phyloP scores from a whole-genome alignment of 1,284 basidiomycete genomes.

The Heterobasidion annosum region DNA sequence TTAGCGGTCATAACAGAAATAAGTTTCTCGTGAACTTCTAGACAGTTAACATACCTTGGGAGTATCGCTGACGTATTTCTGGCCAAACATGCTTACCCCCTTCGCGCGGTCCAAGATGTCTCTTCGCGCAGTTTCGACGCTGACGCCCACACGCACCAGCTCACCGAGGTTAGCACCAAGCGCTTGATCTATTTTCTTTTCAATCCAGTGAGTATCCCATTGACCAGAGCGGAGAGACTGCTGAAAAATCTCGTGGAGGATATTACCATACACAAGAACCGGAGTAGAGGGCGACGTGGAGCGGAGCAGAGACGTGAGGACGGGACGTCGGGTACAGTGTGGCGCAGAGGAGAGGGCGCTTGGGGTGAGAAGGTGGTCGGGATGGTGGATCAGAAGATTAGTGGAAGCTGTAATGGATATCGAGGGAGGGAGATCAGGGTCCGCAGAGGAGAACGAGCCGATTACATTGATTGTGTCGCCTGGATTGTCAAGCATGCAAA shows the following conservation, averaged over 20 bases:
- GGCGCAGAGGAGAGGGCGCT: conserved; percentile 79
- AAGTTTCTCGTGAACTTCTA: neutral
- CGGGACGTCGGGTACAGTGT: conserved; percentile 75
- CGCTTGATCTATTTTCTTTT: conserved; percentile 46
- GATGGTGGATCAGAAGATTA: conserved; percentile 77
- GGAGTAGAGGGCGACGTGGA: conserved; percentile 52
- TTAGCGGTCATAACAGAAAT: conserved; percentile 3
- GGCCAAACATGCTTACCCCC: conserved; percentile 56
- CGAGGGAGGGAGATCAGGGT: conserved; percentile 20
- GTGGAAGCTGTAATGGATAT: conserved; percentile 48
- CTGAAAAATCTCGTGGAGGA: conserved; percentile 87
- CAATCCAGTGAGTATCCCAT: conserved; percentile 56
- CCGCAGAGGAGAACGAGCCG: conserved; percentile 35
- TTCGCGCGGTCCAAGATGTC: conserved; percentile 56
- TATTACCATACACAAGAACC: conserved; percentile 79
- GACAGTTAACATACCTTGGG: conserved; percentile 41
- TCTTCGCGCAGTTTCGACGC: conserved; percentile 50
- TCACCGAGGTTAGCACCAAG: conserved; percentile 44
- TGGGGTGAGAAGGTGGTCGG: conserved; percentile 83
- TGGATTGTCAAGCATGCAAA: conserved; percentile 14
- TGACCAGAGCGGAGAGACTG: conserved; percentile 48
- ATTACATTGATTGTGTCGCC: conserved; percentile 78
- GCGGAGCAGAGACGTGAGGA: conserved; percentile 56
- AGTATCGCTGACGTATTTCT: conserved; percentile 47
- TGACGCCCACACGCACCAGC: conserved; percentile 52